A percentile compares a stretch with the other conserved stretches of the same genome.
Conservation (phyloP, 2,329 filamentous ascomycete genomes). For the Cytospora piceae region DNA sequence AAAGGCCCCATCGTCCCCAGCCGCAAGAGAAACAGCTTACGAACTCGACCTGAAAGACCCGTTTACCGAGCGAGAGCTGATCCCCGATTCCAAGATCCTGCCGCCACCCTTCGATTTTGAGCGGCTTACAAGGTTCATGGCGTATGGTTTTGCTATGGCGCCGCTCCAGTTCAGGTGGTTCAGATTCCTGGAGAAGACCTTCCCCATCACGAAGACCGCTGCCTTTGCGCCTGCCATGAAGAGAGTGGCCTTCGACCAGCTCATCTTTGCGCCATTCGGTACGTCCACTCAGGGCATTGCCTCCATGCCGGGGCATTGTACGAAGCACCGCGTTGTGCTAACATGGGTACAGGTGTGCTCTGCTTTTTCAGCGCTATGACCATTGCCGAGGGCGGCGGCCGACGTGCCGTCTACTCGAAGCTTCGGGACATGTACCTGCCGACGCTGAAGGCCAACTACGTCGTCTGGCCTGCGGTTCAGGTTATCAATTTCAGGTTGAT, state of each 20-base stretch:
- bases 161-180: slow-evolving; percentile 97
- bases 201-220: slow-evolving; percentile 80
- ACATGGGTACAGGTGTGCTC: slow-evolving; percentile 59
- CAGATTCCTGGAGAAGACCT: slow-evolving; percentile 76
- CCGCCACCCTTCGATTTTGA: slow-evolving; percentile 95
- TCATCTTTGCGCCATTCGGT: slow-evolving; percentile 90
- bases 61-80: slow-evolving; percentile 65
- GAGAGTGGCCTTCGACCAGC: slow-evolving; percentile 88
- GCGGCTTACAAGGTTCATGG: slow-evolving; percentile 91
- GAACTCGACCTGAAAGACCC: slow-evolving; percentile 84
- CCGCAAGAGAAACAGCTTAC: slow-evolving; percentile 75
- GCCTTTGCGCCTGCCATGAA: slow-evolving; percentile 81
- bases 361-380: slow-evolving; percentile 98
- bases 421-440: slow-evolving; percentile 92
- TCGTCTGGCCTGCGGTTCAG: slow-evolving; percentile 95
- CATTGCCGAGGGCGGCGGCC: slow-evolving; percentile 86
- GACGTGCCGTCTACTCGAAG: slow-evolving; percentile 78
- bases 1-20: slow-evolving; percentile 63
- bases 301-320: slow-evolving; percentile 33
- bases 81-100: slow-evolving; percentile 63
- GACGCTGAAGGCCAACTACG: slow-evolving; percentile 91
- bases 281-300: slow-evolving; percentile 36
- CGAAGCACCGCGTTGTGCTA: neutral
- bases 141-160: slow-evolving; percentile 95
- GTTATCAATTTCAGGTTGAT: slow-evolving; percentile 95